Conservation (phyloP, 148 eudicot species). For the Pharnaceum exiguum region DNA sequence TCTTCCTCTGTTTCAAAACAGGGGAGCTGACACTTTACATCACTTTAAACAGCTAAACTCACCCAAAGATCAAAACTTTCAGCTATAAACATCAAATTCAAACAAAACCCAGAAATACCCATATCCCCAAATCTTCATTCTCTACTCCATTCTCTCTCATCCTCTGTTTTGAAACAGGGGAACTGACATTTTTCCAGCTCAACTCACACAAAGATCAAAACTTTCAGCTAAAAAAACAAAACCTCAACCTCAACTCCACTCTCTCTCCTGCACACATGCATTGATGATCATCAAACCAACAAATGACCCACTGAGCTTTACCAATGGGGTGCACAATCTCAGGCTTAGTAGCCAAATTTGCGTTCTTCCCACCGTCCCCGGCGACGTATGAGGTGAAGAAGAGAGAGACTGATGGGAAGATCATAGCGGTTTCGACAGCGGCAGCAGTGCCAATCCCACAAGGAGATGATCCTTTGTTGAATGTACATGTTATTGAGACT, state of each 20-base stretch:
- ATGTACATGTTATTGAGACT: conserved; percentile 63
- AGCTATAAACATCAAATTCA: neutral
- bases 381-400: conserved; percentile 79
- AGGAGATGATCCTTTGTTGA: conserved; percentile 53
- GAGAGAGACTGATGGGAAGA: conserved; percentile 48
- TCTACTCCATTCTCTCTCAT: neutral
- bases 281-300: conserved; percentile 43
- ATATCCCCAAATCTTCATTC: neutral
- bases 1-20: conserved; percentile 7
- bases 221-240: conserved; percentile 4
- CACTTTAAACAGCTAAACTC: conserved; percentile 7
- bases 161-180: conserved; percentile 1
- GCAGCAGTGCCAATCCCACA: conserved; percentile 46
- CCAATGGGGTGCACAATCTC: conserved; percentile 80
- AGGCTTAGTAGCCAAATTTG: conserved; percentile 79
- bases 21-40: conserved; percentile 13
- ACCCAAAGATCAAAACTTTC: neutral
- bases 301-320: conserved; percentile 12
- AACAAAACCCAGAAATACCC: conserved; percentile 1
- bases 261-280: conserved; percentile 37
- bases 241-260: conserved; percentile 3
- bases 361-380: conserved; percentile 92
- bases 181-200: no score
- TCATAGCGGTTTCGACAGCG: conserved; percentile 56
- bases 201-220: neutral